Percentiles rank a stretch among this genome's conserved stretches.
Conservation (phyloP, 306 rosid genomes). For the Medicago ruthenica region DNA sequence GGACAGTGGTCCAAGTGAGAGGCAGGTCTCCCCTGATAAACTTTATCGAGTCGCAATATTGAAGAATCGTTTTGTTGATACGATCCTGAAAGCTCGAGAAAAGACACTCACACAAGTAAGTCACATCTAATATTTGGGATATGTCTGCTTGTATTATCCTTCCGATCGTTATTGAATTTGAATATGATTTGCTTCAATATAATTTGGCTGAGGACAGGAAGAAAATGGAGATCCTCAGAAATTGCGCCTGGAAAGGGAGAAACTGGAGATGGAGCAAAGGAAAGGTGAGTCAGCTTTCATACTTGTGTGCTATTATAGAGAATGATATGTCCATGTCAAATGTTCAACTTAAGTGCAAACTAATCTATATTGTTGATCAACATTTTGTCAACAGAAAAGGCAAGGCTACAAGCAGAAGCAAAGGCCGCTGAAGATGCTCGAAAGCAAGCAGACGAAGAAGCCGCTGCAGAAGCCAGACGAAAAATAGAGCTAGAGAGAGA, state of each 20-base stretch:
- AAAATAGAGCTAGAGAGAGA: conserved; percentile 89
- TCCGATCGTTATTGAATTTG: conserved; percentile 28
- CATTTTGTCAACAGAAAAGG: conserved; percentile 65
- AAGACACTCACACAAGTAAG: conserved; percentile 78
- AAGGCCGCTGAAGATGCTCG: conserved; percentile 87
- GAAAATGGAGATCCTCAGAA: conserved; percentile 87
- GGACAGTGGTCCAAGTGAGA: conserved; percentile 68
- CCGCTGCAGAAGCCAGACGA: conserved; percentile 78
- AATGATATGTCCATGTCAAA: conserved; percentile 17
- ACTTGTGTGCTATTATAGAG: conserved; percentile 12
- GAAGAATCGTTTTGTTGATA: conserved; percentile 78
- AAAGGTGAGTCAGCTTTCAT: conserved; percentile 53
- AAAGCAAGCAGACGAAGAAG: conserved; percentile 72
- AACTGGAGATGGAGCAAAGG: conserved; percentile 69
- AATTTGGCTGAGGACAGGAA: conserved; percentile 59
- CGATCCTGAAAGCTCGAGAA: conserved; percentile 83
- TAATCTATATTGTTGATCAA: conserved; percentile 20
- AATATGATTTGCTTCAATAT: conserved; percentile 36
- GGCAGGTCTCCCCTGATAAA: conserved; percentile 73
- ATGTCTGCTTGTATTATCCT: conserved; percentile 22
- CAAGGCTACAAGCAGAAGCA: conserved; percentile 84
- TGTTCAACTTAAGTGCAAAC: conserved; percentile 21
- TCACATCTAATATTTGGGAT: conserved; percentile 35
- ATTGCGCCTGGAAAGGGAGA: conserved; percentile 72
- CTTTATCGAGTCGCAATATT: conserved; percentile 72